Evolutionary conservation across 139 green algal species (phyloP).

Genomic region (Ettlia oleoabundans): DNA sequence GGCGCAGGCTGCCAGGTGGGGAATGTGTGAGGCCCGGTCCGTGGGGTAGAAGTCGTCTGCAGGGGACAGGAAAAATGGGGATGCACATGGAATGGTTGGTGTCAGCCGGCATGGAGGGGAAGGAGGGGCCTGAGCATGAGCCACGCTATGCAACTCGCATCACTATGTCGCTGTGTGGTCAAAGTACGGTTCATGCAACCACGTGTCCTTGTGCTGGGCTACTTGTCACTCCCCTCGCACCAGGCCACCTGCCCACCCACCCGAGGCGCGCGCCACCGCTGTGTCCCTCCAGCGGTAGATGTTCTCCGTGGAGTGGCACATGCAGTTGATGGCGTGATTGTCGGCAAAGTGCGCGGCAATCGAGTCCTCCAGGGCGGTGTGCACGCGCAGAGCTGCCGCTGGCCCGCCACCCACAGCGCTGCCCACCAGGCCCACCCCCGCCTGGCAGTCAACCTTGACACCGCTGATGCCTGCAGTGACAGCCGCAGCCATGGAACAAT

Average conservation of each 20-base stretch:
- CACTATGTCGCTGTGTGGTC: no score
- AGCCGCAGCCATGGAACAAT: no score
- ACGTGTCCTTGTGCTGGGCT: neutral
- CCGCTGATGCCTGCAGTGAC: conserved; percentile 85
- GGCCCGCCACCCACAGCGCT: conserved; percentile 65
- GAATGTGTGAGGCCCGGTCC: conserved; percentile 77
- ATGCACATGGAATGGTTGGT: neutral
- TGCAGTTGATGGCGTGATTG: conserved; percentile 98
- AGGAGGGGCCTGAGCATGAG: neutral
- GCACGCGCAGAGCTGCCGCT: conserved; percentile 46
- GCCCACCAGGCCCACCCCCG: conserved; percentile 67
- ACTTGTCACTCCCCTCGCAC: no score
- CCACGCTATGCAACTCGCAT: no score
- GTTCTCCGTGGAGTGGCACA: conserved; percentile 98
- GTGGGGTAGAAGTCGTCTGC: conserved; percentile 87
- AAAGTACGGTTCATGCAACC: neutral
- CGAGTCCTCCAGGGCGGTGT: conserved; percentile 81
- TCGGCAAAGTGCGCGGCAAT: conserved; percentile 65
- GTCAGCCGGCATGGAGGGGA: neutral
- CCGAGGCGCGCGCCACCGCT: conserved; percentile 39
- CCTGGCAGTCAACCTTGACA: conserved; percentile 96
- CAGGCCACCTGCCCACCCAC: no score
- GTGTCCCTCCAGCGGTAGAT: conserved; percentile 64
- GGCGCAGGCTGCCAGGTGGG: conserved; percentile 91
- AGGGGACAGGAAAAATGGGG: neutral